Conservation (phyloP, 106 monocot genomes). For the Iris macrosiphon region DNA sequence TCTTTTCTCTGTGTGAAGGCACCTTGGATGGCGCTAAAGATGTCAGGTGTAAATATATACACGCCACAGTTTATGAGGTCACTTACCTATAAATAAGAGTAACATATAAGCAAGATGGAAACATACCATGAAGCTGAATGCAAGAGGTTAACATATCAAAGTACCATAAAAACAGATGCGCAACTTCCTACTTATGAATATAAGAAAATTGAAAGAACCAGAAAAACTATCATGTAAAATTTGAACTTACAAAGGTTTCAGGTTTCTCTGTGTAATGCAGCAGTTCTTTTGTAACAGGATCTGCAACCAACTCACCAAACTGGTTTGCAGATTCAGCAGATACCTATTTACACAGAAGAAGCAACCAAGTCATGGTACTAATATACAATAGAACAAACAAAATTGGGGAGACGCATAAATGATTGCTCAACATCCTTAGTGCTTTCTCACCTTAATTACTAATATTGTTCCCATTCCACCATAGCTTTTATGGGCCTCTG, state of each 20-base stretch:
- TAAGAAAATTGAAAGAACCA: not conserved
- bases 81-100: too few relatives aligned
- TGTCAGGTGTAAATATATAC: too few relatives aligned
- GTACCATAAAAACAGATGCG: not conserved
- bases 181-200: not conserved
- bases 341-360: slow-evolving; percentile 2
- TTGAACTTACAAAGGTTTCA: slow-evolving; percentile 76
- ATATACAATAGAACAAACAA: not conserved
- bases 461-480: slow-evolving; percentile 30
- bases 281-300: slow-evolving; percentile 62
- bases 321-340: slow-evolving; percentile 42
- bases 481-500: slow-evolving; percentile 24
- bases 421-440: not conserved
- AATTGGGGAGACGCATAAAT: not conserved
- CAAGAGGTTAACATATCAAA: not conserved
- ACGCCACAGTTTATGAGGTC: too few relatives aligned
- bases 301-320: slow-evolving; percentile 87
- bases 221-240: not conserved
- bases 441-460: slow-evolving; percentile 21
- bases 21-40: too few relatives aligned
- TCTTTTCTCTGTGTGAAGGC: too few relatives aligned
- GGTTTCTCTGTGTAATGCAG: slow-evolving; percentile 87
- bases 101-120: too few relatives aligned
- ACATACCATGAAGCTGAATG: too few relatives aligned
- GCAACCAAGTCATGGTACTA: too few relatives aligned